These are phyloP conservation scores for Dothidotthia symphoricarpi DNA, from an alignment of 2,329 filamentous ascomycete species.

Conservation along the genomic window DNA sequence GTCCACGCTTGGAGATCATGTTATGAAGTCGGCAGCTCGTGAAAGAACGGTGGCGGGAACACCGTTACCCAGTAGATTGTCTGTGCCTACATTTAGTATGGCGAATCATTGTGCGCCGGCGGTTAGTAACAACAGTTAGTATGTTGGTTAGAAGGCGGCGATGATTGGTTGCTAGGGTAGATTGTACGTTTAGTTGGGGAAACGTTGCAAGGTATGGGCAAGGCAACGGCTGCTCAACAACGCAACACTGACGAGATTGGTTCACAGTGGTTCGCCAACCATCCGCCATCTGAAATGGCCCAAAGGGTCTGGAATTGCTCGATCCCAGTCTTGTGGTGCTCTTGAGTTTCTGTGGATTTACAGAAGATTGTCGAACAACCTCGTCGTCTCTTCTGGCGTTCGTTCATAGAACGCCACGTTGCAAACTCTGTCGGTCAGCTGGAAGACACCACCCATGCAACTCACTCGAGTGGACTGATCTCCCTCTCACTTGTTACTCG, in stretches of 20 bases:
- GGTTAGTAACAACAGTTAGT: constrained; percentile 8
- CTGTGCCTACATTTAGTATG: too few species aligned
- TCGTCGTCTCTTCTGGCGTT: too few species aligned
- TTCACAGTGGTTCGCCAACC: constrained; percentile 18
- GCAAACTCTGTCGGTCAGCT: constrained; percentile 15
- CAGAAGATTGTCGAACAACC: constrained; percentile 9
- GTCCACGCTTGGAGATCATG: constrained; percentile 14
- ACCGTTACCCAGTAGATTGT: too few species aligned
- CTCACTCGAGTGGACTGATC: too few species aligned
- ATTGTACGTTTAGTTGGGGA: constrained; percentile 5
- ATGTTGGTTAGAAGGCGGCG: constrained; percentile 3
- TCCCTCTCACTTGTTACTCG: too few species aligned
- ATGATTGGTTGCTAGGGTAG: constrained; percentile 9
- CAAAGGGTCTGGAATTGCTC: constrained; percentile 23
- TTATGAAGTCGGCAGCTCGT: constrained; percentile 8
- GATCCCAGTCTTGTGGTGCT: constrained; percentile 14
- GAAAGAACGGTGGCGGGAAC: background rate
- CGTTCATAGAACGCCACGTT: constrained; percentile 6
- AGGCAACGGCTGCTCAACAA: constrained; percentile 13
- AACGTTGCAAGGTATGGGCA: constrained; percentile 8
- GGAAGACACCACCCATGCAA: background rate
- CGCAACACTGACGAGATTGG: constrained; percentile 24
- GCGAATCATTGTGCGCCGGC: constrained; percentile 1
- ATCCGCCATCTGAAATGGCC: constrained; percentile 4
- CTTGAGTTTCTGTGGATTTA: constrained; percentile 9